Evolutionary conservation across 2,329 filamentous ascomycete genomes (phyloP), one percentile per base, ranked within the genome.

Genomic region (Cyphellophora attinorum): DNA sequence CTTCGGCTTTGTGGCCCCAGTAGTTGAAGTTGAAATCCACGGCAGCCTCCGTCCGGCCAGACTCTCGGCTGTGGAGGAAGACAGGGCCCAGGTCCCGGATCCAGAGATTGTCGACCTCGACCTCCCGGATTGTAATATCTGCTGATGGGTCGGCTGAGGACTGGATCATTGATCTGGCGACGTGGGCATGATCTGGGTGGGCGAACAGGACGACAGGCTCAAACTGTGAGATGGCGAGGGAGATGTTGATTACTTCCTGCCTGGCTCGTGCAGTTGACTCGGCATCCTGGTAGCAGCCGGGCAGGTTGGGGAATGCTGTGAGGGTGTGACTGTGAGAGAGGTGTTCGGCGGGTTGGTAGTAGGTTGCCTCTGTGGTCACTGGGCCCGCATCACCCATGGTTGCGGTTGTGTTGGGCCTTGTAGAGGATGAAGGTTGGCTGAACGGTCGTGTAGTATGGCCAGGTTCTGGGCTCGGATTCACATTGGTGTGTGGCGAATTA

Each of bases 171-270:
- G 35, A 31, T n/a, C 27, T 27, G 29, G 39, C 39, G 16, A 31
- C n/a, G 3, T 35, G 27, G n/a, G 42, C 32, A 13, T 54, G 48
- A 31, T 53, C 51, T 5, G 48, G 46, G 5, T 50, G 42, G 11
- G 45, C 31, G 35, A 54, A 50, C 2, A 57, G 40, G 5, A 48
- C 51, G 6, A 57, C 54, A 5, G 52, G 53, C 33, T 57, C 54
- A 33, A 57, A 57, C 8, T 14, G 27, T 16, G 35, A 27, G 19
- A 36, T 41, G 2, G 32, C 12, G 17, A 31, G 34, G 21, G 31
- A 15, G 13, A 41, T 41, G 16, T 5, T 21, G 5, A 23, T 27
- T 5, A 40, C 34, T 19, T 41, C 39, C 13, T 12, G 10, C 13
- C 34, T 32, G 27, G 29, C 38, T 14, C 29, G 28, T 8, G 38